phyloP scores from a whole-genome alignment of 352 stramenopile species.

The Globisporangium yorkense region DNA sequence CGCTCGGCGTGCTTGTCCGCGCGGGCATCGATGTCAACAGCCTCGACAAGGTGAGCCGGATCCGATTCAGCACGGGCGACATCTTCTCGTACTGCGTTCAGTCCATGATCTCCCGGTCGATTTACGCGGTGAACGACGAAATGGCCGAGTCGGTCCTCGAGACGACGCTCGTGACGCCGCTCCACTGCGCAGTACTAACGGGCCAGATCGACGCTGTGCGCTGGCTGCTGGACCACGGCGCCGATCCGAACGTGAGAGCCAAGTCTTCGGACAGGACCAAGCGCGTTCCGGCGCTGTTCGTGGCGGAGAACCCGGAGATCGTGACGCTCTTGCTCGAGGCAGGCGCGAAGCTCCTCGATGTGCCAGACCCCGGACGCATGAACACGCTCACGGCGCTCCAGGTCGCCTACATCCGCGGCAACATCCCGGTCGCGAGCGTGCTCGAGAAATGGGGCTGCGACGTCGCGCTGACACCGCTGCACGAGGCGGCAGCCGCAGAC shows the following conservation, averaged over 20 bases:
- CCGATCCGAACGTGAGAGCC: conserved; percentile 53
- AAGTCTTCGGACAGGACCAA: conserved; percentile 63
- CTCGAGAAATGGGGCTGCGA: conserved; percentile 72
- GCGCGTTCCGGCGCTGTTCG: conserved; percentile 58
- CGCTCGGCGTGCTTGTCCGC: conserved; percentile 42
- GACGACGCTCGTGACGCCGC: conserved; percentile 60
- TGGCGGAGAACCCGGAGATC: conserved; percentile 63
- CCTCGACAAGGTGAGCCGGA: conserved; percentile 65
- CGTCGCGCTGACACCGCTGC: conserved; percentile 71
- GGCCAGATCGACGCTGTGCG: conserved; percentile 47
- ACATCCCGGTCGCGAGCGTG: conserved; percentile 53
- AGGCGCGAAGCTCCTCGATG: conserved; percentile 63
- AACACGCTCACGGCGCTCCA: conserved; percentile 9
- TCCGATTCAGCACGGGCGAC: conserved; percentile 74
- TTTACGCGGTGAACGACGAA: conserved; percentile 33
- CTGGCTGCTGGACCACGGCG: conserved; percentile 50
- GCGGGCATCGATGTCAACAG: conserved; percentile 58
- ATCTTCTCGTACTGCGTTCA: conserved; percentile 75
- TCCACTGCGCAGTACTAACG: conserved; percentile 63
- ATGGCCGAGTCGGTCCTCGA: conserved; percentile 54
- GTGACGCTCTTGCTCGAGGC: conserved; percentile 48
- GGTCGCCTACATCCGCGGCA: conserved; percentile 45
- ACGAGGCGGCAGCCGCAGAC: conserved; percentile 57
- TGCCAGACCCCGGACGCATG: conserved; percentile 59
- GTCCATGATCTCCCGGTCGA: conserved; percentile 47